Percentiles rank a stretch among this genome's conserved stretches.
phyloP scores from a whole-genome alignment of 2,329 filamentous ascomycete species.

The Hypomyces perniciosus region DNA sequence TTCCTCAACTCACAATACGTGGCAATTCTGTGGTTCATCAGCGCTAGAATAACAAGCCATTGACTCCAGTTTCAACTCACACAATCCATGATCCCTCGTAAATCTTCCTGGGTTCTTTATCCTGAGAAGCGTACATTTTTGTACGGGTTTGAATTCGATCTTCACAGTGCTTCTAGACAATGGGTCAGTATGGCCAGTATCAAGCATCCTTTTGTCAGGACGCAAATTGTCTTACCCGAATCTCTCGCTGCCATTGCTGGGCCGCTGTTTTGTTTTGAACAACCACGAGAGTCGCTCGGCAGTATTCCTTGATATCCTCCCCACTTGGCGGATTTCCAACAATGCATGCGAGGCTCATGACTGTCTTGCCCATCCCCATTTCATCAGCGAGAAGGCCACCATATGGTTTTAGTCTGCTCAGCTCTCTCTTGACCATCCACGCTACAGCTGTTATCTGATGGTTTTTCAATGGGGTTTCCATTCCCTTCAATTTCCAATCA shows the following conservation, averaged over 20 bases:
- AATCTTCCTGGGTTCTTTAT: neutral
- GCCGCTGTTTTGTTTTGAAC: constrained; percentile 20
- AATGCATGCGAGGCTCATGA: constrained; percentile 60
- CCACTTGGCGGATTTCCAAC: constrained; percentile 13
- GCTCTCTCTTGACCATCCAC: constrained; percentile 51
- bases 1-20: constrained; percentile 23
- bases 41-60: neutral
- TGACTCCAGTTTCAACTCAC: neutral
- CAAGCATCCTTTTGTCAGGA: neutral
- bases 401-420: constrained; percentile 9
- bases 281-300: constrained; percentile 29
- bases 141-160: neutral
- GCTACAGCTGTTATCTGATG: constrained; percentile 47
- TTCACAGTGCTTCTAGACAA: neutral
- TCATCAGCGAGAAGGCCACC: constrained; percentile 47
- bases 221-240: neutral
- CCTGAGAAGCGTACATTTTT: neutral
- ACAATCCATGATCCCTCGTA: neutral
- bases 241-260: constrained; percentile 22
- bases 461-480: constrained; percentile 29
- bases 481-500: constrained; percentile 13
- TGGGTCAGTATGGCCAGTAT: neutral
- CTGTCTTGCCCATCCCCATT: constrained; percentile 63
- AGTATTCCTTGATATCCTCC: constrained; percentile 31
- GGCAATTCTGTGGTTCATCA: constrained; percentile 17